Conservation (phyloP, 176 grass and related monocot genomes). For the Luzula sylvatica region DNA sequence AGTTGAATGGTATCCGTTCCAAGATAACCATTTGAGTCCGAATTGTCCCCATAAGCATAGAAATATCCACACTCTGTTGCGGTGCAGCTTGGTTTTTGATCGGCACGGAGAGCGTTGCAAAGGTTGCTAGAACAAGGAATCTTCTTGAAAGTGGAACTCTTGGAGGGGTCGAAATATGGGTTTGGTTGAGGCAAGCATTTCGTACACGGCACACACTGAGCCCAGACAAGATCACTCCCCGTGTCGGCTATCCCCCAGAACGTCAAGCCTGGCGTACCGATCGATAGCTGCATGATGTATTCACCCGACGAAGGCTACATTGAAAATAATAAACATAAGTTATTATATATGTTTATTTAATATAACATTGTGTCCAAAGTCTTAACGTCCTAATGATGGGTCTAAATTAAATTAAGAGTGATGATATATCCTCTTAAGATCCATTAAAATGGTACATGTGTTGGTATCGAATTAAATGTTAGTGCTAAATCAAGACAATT, state of each 20-base stretch:
- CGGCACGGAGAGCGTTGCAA: neutral
- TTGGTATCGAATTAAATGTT: too few species aligned
- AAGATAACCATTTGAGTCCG: neutral
- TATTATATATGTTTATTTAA: too few species aligned
- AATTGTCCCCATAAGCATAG: neutral
- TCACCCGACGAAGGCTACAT: neutral
- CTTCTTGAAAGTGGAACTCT: neutral
- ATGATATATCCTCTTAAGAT: too few species aligned
- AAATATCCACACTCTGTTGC: constrained; percentile 6
- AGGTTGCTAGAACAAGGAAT: neutral
- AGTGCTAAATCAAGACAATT: too few species aligned
- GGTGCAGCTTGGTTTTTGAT: neutral
- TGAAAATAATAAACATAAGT: too few species aligned
- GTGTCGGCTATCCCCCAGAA: constrained; percentile 1
- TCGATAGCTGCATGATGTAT: constrained; percentile 25
- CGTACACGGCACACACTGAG: constrained; percentile 5
- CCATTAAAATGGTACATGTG: too few species aligned
- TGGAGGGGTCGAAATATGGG: neutral
- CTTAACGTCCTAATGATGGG: too few species aligned
- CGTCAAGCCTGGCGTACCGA: constrained; percentile 13
- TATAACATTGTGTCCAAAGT: too few species aligned
- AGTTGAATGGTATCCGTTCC: constrained; percentile 20
- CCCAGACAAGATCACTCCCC: constrained; percentile 18
- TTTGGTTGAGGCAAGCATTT: neutral
- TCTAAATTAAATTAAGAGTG: too few species aligned